phyloP scores from a whole-genome alignment of 148 eudicot genomes.

The Spergularia bocconei region DNA sequence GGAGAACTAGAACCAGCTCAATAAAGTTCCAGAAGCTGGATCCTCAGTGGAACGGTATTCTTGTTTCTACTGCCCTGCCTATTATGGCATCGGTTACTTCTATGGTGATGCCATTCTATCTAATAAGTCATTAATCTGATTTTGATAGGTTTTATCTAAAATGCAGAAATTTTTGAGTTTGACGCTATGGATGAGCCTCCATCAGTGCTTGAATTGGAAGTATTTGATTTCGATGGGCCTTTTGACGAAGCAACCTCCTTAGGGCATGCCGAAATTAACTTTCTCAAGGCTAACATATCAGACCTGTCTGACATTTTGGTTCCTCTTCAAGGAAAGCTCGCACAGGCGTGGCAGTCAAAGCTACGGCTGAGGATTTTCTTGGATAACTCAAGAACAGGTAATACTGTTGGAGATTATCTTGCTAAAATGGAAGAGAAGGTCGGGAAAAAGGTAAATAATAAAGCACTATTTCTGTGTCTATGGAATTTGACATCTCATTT shows the following conservation, averaged over 20 bases:
- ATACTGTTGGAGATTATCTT: constrained; percentile 75
- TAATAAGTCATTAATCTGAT: background rate
- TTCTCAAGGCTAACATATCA: constrained; percentile 70
- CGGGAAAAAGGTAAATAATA: constrained; percentile 78
- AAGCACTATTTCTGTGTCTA: background rate
- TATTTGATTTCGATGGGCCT: constrained; percentile 98
- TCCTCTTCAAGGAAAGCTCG: constrained; percentile 93
- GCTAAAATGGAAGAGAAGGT: constrained; percentile 94
- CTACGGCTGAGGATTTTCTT: constrained; percentile 79
- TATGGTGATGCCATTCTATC: background rate
- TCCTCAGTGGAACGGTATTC: constrained; percentile 91
- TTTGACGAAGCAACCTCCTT: constrained; percentile 92
- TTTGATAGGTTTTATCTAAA: constrained; percentile 9
- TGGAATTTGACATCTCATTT: constrained; percentile 9
- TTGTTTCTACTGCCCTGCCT: constrained; percentile 6
- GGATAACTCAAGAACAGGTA: constrained; percentile 70
- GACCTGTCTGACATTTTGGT: constrained; percentile 85
- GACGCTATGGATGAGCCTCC: constrained; percentile 99
- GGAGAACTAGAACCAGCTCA: constrained; percentile 87
- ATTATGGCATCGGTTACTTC: constrained; percentile 1
- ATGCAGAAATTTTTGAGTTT: constrained; percentile 96
- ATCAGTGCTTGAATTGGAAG: constrained; percentile 81
- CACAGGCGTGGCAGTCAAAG: constrained; percentile 93
- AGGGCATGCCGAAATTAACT: constrained; percentile 86
- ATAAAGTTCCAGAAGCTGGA: constrained; percentile 91